These are phyloP conservation scores for Talaromyces sp. DNA, from an alignment of 2,329 filamentous ascomycete species.

Conservation along the genomic window DNA sequence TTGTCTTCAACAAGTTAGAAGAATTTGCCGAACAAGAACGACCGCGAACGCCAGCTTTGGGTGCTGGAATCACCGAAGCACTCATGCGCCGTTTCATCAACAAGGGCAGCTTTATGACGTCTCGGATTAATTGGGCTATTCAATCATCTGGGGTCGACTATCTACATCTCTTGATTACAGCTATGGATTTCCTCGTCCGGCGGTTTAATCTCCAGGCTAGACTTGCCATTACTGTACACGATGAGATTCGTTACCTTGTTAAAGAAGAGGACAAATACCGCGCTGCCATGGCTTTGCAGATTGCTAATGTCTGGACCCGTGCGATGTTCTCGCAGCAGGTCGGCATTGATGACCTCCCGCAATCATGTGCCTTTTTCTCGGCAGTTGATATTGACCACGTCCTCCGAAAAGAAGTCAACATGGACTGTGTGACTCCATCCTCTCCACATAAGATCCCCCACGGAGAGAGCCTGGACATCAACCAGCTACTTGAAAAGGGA, in stretches of 20 bases:
- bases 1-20: conserved; percentile 97
- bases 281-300: conserved; percentile 84
- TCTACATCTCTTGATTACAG: conserved; percentile 83
- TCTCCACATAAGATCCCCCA: conserved; percentile 71
- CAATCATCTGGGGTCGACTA: conserved; percentile 97
- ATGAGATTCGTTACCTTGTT: conserved; percentile 93
- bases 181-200: conserved; percentile 88
- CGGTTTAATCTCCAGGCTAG: conserved; percentile 81
- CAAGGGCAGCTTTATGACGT: conserved; percentile 89
- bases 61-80: conserved; percentile 92
- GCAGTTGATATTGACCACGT: conserved; percentile 94
- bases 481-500: conserved; percentile 68
- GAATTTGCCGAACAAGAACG: conserved; percentile 94
- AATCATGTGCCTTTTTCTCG: conserved; percentile 91
- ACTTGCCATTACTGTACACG: conserved; percentile 88
- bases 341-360: conserved; percentile 89
- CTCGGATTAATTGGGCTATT: conserved; percentile 97
- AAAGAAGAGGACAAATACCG: conserved; percentile 79
- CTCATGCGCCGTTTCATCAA: conserved; percentile 81
- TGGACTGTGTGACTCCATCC: conserved; percentile 92
- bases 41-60: conserved; percentile 84
- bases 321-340: conserved; percentile 98
- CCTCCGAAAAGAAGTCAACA: conserved; percentile 94
- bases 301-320: conserved; percentile 92
- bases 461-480: conserved; percentile 83